These are phyloP conservation scores for Trichoderma cornu-damae DNA, from an alignment of 2,329 filamentous ascomycete genomes.

Conservation along the genomic window DNA sequence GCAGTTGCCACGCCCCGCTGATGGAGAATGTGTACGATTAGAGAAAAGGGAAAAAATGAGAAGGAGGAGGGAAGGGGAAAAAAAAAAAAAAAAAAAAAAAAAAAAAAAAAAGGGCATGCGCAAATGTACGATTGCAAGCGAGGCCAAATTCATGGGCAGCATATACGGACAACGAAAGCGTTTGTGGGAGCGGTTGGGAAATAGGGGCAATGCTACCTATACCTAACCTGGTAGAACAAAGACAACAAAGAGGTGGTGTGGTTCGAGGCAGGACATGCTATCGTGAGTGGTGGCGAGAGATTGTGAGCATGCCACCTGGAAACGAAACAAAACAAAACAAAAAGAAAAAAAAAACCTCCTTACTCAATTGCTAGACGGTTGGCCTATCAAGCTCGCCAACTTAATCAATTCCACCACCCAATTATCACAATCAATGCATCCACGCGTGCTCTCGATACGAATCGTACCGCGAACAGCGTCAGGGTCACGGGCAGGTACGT, in stretches of 20 bases:
- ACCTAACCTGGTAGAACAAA: too few species aligned
- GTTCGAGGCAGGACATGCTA: constrained; percentile 1
- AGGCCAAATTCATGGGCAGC: not conserved
- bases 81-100: not conserved
- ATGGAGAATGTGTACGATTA: not conserved
- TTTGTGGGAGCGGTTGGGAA: constrained; percentile 4
- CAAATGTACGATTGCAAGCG: constrained; percentile 10
- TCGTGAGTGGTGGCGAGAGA: constrained; percentile 7
- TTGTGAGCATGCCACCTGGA: constrained; percentile 10
- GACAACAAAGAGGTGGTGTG: too few species aligned
- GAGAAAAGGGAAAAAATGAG: too few species aligned
- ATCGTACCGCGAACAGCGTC: not conserved
- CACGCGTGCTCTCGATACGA: not conserved
- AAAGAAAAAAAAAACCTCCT: not conserved
- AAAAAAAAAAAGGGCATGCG: not conserved
- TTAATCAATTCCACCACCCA: constrained; percentile 4
- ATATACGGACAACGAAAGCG: constrained; percentile 1
- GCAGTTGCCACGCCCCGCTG: too few species aligned
- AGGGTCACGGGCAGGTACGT: too few species aligned
- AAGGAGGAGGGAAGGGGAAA: not conserved
- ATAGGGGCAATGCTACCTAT: constrained; percentile 13
- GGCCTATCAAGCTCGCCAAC: not conserved
- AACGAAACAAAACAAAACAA: too few species aligned
- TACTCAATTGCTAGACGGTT: constrained; percentile 2
- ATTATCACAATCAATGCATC: not conserved